Evolutionary conservation across 768 basidiomycete genomes (phyloP).

Genomic region (Fomitopsis serialis): DNA sequence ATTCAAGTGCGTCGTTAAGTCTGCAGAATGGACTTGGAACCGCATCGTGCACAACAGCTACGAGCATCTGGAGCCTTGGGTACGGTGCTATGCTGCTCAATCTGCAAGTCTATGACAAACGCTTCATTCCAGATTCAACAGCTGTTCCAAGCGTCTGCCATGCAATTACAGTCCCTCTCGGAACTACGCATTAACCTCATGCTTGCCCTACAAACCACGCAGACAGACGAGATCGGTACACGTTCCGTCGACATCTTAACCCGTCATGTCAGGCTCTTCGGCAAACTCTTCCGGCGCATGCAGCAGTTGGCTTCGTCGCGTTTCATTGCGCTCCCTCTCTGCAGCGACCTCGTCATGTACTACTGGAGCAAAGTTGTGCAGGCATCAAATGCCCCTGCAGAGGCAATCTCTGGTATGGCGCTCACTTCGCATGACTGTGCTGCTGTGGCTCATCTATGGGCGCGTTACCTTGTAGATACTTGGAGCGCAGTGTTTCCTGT

Average conservation of each 20-base stretch:
- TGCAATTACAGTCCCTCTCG: conserved; percentile 50
- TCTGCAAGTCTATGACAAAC: background rate
- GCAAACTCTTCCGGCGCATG: conserved; percentile 75
- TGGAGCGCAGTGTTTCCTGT: conserved; percentile 65
- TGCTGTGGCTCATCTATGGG: background rate
- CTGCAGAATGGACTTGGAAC: conserved; percentile 70
- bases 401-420: conserved; percentile 50
- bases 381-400: conserved; percentile 51
- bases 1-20: conserved; percentile 71
- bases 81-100: conserved; percentile 22
- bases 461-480: conserved; percentile 40
- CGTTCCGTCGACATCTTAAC: conserved; percentile 54
- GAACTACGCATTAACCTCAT: conserved; percentile 54
- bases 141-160: conserved; percentile 54
- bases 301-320: conserved; percentile 55
- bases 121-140: conserved; percentile 43
- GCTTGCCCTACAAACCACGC: conserved; percentile 31
- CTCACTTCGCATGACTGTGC: background rate
- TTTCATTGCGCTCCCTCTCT: conserved; percentile 60
- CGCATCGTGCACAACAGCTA: conserved; percentile 18
- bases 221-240: conserved; percentile 31
- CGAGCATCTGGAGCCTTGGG: conserved; percentile 47
- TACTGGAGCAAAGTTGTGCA: conserved; percentile 80
- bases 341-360: conserved; percentile 64
- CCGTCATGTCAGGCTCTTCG: conserved; percentile 64